Evolutionary conservation across 768 basidiomycete genomes (phyloP).

Genomic region (Naganishia onofrii): DNA sequence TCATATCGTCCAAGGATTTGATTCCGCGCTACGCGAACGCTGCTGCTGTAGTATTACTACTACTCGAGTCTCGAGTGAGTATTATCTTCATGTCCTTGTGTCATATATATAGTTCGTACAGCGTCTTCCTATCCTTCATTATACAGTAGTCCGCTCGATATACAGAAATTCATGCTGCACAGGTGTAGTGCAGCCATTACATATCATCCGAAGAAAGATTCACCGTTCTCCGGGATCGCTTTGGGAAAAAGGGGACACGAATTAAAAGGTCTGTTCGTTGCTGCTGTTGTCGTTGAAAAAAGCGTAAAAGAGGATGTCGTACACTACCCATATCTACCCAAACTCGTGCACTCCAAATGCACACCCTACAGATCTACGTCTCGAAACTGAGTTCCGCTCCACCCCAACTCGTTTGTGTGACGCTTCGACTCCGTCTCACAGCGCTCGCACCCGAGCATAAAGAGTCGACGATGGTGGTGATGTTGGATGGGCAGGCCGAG

Average conservation of each 20-base stretch:
- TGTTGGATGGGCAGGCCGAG: slow-evolving; percentile 19
- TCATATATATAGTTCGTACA: not conserved
- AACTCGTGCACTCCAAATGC: not conserved
- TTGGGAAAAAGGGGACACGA: not conserved
- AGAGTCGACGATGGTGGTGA: not conserved
- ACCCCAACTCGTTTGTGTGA: slow-evolving; percentile 29
- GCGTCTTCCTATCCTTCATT: not conserved
- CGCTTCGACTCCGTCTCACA: slow-evolving; percentile 18
- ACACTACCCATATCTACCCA: too few relatives aligned
- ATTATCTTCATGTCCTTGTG: not conserved
- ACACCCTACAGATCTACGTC: not conserved
- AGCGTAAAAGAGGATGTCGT: not conserved
- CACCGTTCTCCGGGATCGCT: not conserved
- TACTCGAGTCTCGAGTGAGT: too few relatives aligned
- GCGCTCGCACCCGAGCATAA: slow-evolving; percentile 22
- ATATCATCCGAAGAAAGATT: not conserved
- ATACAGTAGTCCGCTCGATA: not conserved
- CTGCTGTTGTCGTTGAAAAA: not conserved
- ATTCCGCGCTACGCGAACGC: not conserved
- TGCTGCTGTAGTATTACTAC: too few relatives aligned
- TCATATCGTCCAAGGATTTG: not conserved
- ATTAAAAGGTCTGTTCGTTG: not conserved
- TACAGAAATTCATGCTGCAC: not conserved
- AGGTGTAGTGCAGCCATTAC: not conserved
- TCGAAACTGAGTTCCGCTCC: slow-evolving; percentile 28